These are phyloP conservation scores for Kwoniella sp. DNA, from an alignment of 768 basidiomycete genomes.

Conservation along the genomic window DNA sequence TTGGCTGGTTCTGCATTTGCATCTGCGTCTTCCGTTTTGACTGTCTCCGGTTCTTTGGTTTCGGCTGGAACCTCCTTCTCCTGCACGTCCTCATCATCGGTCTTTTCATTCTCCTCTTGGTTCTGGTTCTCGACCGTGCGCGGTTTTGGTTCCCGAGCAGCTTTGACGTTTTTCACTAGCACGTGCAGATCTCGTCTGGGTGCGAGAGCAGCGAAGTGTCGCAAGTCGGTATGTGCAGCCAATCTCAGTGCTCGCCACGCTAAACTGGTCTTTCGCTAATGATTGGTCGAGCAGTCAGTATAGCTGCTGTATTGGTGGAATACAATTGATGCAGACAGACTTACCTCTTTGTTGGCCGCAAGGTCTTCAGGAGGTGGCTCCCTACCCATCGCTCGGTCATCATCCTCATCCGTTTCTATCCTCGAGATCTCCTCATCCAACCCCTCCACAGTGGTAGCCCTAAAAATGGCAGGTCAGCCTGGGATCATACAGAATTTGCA, in stretches of 20 bases:
- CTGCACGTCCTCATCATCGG: slow-evolving; percentile 14
- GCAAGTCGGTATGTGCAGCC: slow-evolving; percentile 31
- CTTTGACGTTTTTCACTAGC: slow-evolving; percentile 29
- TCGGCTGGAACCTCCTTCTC: slow-evolving; percentile 7
- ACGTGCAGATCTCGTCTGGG: slow-evolving; percentile 32
- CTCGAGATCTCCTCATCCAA: slow-evolving; percentile 34
- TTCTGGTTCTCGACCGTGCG: slow-evolving; percentile 9
- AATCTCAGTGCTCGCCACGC: slow-evolving; percentile 41
- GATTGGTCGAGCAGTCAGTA: background rate
- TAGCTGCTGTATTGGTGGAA: no score
- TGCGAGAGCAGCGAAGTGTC: slow-evolving; percentile 28
- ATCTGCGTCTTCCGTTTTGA: background rate
- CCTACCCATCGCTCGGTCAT: slow-evolving; percentile 43
- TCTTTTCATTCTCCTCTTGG: slow-evolving; percentile 11
- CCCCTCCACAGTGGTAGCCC: slow-evolving; percentile 22
- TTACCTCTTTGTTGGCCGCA: slow-evolving; percentile 28
- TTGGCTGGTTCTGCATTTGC: background rate
- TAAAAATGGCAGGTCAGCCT: slow-evolving; percentile 6
- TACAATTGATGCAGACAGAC: no score
- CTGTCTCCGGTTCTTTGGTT: slow-evolving; percentile 2
- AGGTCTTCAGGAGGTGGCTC: slow-evolving; percentile 25
- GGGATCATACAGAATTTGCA: background rate
- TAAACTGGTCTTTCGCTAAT: slow-evolving; percentile 32
- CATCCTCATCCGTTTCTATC: slow-evolving; percentile 43
- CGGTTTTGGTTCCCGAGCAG: slow-evolving; percentile 7